A percentile compares a stretch with the other conserved stretches of the same genome.
Conservation (phyloP, 1,284 basidiomycete species). For the Tilletia walkeri region DNA sequence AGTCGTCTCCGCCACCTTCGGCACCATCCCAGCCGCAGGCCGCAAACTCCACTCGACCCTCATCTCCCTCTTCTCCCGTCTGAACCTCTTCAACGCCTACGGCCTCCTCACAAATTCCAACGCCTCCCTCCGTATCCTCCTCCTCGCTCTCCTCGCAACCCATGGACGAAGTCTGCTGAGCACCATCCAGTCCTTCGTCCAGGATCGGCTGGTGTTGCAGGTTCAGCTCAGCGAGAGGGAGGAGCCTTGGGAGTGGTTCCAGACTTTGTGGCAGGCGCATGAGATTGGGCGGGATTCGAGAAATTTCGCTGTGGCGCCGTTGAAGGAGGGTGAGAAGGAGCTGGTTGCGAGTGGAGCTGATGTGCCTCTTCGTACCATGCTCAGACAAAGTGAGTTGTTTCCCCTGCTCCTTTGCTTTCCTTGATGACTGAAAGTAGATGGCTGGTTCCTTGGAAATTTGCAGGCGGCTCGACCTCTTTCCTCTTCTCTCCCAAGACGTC, state of each 20-base stretch:
- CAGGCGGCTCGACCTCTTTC: constrained; percentile 9
- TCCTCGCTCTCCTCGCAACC: constrained; percentile 8
- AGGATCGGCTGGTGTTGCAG: neutral
- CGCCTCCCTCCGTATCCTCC: constrained; percentile 10
- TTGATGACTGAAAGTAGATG: no score
- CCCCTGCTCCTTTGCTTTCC: neutral
- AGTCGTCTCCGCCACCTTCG: neutral
- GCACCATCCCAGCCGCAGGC: no score
- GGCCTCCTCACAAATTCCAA: neutral
- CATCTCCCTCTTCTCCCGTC: constrained; percentile 1
- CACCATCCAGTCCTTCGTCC: neutral
- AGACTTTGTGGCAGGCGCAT: neutral
- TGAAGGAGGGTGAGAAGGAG: constrained; percentile 13
- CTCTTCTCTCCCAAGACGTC: constrained; percentile 3
- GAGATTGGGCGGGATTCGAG: neutral
- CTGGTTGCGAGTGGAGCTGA: constrained; percentile 1
- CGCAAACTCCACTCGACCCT: neutral
- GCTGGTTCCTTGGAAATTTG: no score
- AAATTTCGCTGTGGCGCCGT: neutral
- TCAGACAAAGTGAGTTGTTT: neutral
- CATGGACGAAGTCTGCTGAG: constrained; percentile 7
- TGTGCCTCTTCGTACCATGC: constrained; percentile 3
- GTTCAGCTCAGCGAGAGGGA: neutral
- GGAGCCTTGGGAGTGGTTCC: neutral
- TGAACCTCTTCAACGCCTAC: neutral